Evolutionary conservation across 2,329 filamentous ascomycete species (phyloP), one percentile per base, ranked within the genome.

Genomic region (Myriosclerotinia curreyana): DNA sequence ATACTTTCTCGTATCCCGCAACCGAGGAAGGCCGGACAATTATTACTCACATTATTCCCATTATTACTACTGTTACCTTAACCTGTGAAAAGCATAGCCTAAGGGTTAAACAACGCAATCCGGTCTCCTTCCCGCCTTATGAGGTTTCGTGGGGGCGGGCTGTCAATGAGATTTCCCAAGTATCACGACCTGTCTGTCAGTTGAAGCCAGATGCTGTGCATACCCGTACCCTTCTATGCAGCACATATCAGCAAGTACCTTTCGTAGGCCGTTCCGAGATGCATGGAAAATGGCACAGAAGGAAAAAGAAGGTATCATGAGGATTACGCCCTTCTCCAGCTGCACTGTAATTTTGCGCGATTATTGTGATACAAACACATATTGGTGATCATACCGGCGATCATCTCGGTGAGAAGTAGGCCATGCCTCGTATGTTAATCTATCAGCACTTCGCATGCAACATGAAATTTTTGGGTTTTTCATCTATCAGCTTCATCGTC

Each of bases 401-500:
- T 53, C 48, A 34, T 40, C 40, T 59, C 52, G 61, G 61, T 63
- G 61, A 63, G 53, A 42, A 63, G 44, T 17, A 14, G 52, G 61
- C 53, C 52, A 55, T 48, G 50, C 60, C 31, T 46, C 60, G 40
- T 55, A 48, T 63, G 52, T 22, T 58, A 40, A 28, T 34, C 20
- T 63, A 28, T 34, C 20, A 58, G 52, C 52, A 63, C 60, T 42
- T 63, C 17, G 60, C 52, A 58, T 63, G 44, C 60, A 58, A 58
- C 34, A 50, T 31, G 38, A 17, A 36, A n/a, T 17, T 8, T 36
- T 50, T 20, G 36, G 42, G 42, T 6, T 46, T 8, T 46, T 22
- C 25, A 34, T 34, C 46, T 34, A 25, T 56, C 54, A 7, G 20
- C 40, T n/a, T 6, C 22, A 17, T 44, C 51, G 40, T 40, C 42